Percentiles rank a stretch among this genome's conserved stretches.
Evolutionary conservation across 2,329 filamentous ascomycete genomes (phyloP).

Genomic region (Clarireedia homoeocarpa): DNA sequence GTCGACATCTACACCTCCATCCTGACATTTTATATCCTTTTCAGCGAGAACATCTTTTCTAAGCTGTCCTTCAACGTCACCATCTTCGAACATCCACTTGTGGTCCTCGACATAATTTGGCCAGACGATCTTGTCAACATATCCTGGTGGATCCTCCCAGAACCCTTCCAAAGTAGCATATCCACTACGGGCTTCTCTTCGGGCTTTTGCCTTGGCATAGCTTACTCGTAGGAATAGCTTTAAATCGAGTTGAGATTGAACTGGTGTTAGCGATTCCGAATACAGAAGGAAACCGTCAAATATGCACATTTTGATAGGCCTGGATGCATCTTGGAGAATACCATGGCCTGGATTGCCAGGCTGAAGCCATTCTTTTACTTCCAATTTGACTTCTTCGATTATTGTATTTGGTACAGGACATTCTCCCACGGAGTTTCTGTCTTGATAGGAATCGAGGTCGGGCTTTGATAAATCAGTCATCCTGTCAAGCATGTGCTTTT

Average conservation of each 20-base stretch:
- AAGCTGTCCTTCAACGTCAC: conserved; percentile 52
- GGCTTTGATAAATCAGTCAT: conserved; percentile 32
- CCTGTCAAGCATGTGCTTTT: conserved; percentile 17
- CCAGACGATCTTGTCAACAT: conserved; percentile 93
- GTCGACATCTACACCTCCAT: conserved; percentile 41
- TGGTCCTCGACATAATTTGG: conserved; percentile 84
- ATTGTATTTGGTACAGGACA: conserved; percentile 43
- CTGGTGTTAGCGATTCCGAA: conserved; percentile 41
- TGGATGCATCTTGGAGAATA: conserved; percentile 21
- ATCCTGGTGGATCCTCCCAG: conserved; percentile 90
- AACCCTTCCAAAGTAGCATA: conserved; percentile 85
- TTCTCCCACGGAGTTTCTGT: conserved; percentile 51
- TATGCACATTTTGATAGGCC: conserved; percentile 48
- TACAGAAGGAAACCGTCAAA: conserved; percentile 88
- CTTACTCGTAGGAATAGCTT: conserved; percentile 71
- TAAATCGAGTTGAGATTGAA: conserved; percentile 59
- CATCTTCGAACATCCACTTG: conserved; percentile 66
- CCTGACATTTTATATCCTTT: conserved; percentile 43
- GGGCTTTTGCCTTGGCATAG: conserved; percentile 52
- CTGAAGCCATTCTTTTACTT: conserved; percentile 40
- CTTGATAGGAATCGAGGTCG: conserved; percentile 48
- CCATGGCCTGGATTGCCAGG: conserved; percentile 38
- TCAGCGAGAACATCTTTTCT: conserved; percentile 38
- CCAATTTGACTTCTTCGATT: conserved; percentile 39
- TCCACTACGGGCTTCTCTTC: conserved; percentile 61